A percentile compares a stretch with the other conserved stretches of the same genome.
phyloP scores from a whole-genome alignment of 768 basidiomycete species.

The Pleurotus ostreatus region DNA sequence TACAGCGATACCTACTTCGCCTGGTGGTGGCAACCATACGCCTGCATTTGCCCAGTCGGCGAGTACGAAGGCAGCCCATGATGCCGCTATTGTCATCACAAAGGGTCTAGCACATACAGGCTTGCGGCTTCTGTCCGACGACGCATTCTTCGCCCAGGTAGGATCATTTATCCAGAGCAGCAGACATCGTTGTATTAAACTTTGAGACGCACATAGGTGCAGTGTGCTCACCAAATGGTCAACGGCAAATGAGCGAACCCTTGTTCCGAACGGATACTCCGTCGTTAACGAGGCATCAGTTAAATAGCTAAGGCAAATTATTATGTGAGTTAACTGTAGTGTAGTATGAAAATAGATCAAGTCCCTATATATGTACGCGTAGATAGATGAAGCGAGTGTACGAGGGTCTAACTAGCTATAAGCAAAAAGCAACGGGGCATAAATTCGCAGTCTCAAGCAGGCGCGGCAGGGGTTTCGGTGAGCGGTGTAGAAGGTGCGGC shows the following conservation, averaged over 20 bases:
- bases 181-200: too few species aligned
- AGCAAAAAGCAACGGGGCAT: too few species aligned
- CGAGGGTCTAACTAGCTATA: too few species aligned
- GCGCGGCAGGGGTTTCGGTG: neutral
- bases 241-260: too few species aligned
- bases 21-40: constrained; percentile 75
- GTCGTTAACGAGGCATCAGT: too few species aligned
- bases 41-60: constrained; percentile 61
- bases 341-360: too few species aligned
- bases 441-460: too few species aligned
- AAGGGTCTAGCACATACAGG: constrained; percentile 63
- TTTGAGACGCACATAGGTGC: too few species aligned
- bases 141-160: constrained; percentile 54
- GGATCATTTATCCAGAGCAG: constrained; percentile 15
- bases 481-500: neutral
- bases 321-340: too few species aligned
- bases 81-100: constrained; percentile 48
- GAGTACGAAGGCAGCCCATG: constrained; percentile 57
- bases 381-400: neutral
- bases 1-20: constrained; percentile 68
- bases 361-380: neutral
- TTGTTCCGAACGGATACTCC: too few species aligned
- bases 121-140: constrained; percentile 55
- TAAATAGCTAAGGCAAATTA: too few species aligned
- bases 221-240: too few species aligned